Conservation (phyloP, 2,329 filamentous ascomycete genomes). For the Aspergillus pseudotamarii region DNA sequence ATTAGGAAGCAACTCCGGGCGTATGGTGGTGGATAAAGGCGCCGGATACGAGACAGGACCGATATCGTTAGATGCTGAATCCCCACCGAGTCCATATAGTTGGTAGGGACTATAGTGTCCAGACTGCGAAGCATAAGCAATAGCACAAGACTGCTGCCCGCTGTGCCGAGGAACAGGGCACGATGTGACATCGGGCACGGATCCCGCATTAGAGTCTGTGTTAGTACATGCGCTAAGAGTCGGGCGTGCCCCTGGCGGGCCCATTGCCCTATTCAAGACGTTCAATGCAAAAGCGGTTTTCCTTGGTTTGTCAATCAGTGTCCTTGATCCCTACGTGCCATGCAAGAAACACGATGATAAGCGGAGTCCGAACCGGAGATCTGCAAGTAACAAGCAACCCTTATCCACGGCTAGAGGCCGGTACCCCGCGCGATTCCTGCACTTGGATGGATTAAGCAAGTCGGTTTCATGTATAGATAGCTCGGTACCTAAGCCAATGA, state of each 20-base stretch:
- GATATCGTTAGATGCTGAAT: too few relatives aligned
- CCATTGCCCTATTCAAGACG: neutral
- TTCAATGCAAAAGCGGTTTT: neutral
- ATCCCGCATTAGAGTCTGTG: neutral
- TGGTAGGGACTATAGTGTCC: neutral
- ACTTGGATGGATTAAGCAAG: neutral
- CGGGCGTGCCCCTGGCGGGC: neutral
- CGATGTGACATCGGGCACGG: neutral
- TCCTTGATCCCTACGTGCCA: neutral
- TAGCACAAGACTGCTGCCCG: neutral
- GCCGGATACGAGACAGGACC: neutral
- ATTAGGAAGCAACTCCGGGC: neutral
- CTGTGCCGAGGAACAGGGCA: neutral
- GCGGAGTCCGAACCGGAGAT: slow-evolving; percentile 2
- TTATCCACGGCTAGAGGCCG: neutral
- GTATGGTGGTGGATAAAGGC: neutral
- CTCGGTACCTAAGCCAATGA: neutral
- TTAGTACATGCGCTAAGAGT: neutral
- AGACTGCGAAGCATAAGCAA: neutral
- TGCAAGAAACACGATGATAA: neutral
- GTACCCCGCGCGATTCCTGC: neutral
- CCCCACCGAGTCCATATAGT: neutral
- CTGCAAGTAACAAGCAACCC: neutral
- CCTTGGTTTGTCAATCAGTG: neutral
- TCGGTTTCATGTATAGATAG: neutral